Evolutionary conservation across 495 filamentous ascomycete species (phyloP).

Genomic region (Acidomyces sp.): DNA sequence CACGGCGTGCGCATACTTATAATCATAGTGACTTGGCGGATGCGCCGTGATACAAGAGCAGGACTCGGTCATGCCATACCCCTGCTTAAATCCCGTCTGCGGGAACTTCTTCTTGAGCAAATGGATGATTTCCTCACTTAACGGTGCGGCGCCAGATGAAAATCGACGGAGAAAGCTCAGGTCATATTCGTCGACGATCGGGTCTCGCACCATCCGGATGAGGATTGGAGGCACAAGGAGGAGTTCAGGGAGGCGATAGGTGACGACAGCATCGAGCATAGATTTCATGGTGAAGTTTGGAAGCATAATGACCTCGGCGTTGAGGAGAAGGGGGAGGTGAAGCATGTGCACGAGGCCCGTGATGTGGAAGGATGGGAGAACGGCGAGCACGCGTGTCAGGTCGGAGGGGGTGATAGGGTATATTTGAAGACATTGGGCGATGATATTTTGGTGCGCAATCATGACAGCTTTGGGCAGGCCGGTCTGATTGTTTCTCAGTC

Average conservation of each 20-base stretch:
- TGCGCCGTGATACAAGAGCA: constrained; percentile 51
- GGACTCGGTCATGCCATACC: constrained; percentile 60
- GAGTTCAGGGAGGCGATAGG: constrained; percentile 44
- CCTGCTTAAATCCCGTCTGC: constrained; percentile 49
- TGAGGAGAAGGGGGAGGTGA: constrained; percentile 44
- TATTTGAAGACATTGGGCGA: constrained; percentile 48
- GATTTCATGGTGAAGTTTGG: constrained; percentile 42
- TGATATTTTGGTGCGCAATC: constrained; percentile 51
- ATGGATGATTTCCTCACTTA: constrained; percentile 49
- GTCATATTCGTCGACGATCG: constrained; percentile 48
- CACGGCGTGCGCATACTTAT: constrained; percentile 44
- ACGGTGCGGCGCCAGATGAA: constrained; percentile 49
- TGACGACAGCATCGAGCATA: constrained; percentile 41
- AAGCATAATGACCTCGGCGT: constrained; percentile 47
- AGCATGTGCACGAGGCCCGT: constrained; percentile 48
- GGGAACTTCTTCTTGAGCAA: constrained; percentile 45
- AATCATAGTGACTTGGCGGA: constrained; percentile 38
- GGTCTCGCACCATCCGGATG: constrained; percentile 52
- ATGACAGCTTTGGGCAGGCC: constrained; percentile 33
- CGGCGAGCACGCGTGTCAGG: constrained; percentile 38
- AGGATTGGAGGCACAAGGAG: constrained; percentile 58
- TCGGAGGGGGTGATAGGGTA: constrained; percentile 34
- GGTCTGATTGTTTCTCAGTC: not conserved
- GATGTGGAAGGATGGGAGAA: constrained; percentile 41
- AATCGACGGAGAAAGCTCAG: constrained; percentile 40